These are phyloP conservation scores for Sarcodon sp. DNA, from an alignment of 768 basidiomycete species.

Conservation along the genomic window DNA sequence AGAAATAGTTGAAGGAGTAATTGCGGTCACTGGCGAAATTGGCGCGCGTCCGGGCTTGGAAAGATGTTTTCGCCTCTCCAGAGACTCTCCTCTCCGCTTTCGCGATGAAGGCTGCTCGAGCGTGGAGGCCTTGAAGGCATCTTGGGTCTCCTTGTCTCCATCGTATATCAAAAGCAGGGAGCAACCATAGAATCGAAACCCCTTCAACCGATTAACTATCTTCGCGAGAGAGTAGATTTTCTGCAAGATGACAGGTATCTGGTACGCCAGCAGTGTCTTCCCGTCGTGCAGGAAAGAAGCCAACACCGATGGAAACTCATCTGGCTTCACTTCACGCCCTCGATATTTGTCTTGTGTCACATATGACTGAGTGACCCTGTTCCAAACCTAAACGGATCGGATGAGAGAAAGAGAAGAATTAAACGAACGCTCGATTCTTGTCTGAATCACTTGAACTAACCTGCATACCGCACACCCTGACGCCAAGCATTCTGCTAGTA, in stretches of 20 bases:
- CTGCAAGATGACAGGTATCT: conserved; percentile 83
- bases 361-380: conserved; percentile 72
- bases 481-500: conserved; percentile 82
- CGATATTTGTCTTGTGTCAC: conserved; percentile 93
- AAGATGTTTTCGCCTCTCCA: conserved; percentile 33
- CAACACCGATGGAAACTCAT: conserved; percentile 76
- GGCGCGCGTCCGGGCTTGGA: conserved; percentile 5
- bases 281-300: conserved; percentile 81
- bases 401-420: conserved; percentile 2
- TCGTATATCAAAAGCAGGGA: conserved; percentile 96
- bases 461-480: conserved; percentile 98
- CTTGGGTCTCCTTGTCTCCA: conserved; percentile 83
- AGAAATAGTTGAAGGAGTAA: too few relatives aligned
- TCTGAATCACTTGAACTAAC: conserved; percentile 29
- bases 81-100: conserved; percentile 66
- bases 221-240: conserved; percentile 91
- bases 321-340: conserved; percentile 79
- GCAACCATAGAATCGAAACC: conserved; percentile 98
- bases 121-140: conserved; percentile 47
- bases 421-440: not conserved
- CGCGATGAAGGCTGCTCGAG: conserved; percentile 54
- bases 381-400: conserved; percentile 66
- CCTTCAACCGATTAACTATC: conserved; percentile 79
- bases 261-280: conserved; percentile 70
- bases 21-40: too few relatives aligned